Conservation (phyloP, 495 filamentous ascomycete species). For the Xylaria nigripes region DNA sequence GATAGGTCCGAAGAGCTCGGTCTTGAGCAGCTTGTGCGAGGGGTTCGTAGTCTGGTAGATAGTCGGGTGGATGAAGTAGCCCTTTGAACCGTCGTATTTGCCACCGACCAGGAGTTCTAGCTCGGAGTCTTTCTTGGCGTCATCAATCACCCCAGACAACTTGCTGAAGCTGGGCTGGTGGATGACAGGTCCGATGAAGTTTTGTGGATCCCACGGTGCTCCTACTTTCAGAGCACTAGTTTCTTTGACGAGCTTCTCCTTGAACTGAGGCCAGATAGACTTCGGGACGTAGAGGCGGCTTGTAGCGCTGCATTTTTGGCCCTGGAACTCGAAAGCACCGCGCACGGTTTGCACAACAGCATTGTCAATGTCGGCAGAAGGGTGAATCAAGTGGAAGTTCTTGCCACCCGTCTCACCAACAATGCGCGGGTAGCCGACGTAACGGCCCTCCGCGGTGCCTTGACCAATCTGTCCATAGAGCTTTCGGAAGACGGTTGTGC, state of each 20-base stretch:
- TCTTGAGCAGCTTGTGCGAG: slow-evolving; percentile 55
- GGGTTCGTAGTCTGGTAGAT: slow-evolving; percentile 57
- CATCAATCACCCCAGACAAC: slow-evolving; percentile 58
- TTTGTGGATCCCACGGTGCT: slow-evolving; percentile 56
- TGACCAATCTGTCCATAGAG: slow-evolving; percentile 63
- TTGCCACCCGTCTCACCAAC: slow-evolving; percentile 86
- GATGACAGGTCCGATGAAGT: slow-evolving; percentile 75
- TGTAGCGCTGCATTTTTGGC: slow-evolving; percentile 82
- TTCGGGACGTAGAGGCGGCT: slow-evolving; percentile 67
- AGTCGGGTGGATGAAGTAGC: slow-evolving; percentile 67
- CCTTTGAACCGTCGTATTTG: slow-evolving; percentile 56
- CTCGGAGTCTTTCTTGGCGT: slow-evolving; percentile 54
- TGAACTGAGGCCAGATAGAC: slow-evolving; percentile 62
- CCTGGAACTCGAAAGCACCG: slow-evolving; percentile 83
- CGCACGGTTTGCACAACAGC: slow-evolving; percentile 75
- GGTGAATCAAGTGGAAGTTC: slow-evolving; percentile 82
- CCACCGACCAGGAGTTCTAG: slow-evolving; percentile 61
- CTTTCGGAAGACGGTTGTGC: slow-evolving; percentile 70
- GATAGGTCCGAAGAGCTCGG: slow-evolving; percentile 73
- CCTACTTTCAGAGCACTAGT: slow-evolving; percentile 60
- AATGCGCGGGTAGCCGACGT: slow-evolving; percentile 68
- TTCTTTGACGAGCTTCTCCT: slow-evolving; percentile 52
- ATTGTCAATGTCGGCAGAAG: slow-evolving; percentile 63
- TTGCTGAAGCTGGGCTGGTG: slow-evolving; percentile 64
- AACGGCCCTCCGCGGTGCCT: slow-evolving; percentile 58